phyloP scores from a whole-genome alignment of 148 eudicot genomes.

The Rhododendron ovatum region DNA sequence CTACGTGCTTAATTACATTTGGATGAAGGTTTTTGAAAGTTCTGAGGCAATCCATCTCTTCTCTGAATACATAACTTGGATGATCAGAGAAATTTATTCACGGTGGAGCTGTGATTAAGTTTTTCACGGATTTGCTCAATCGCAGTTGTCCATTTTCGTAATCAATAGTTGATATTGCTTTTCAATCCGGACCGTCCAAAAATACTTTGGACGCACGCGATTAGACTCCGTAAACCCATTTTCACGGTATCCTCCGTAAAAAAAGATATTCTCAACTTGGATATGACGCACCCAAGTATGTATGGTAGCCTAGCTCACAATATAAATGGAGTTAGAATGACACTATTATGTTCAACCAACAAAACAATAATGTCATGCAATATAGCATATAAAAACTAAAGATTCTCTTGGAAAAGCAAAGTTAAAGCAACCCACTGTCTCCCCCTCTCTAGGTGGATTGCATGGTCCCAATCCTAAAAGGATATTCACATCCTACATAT shows the following conservation, averaged over 20 bases:
- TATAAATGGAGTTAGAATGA: neutral
- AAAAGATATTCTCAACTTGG: too few species aligned
- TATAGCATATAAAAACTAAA: constrained; percentile 1
- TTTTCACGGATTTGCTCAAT: too few species aligned
- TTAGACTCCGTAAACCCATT: too few species aligned
- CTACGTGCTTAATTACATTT: neutral
- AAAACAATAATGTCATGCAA: constrained; percentile 12
- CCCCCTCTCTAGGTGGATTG: constrained; percentile 1
- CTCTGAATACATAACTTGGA: neutral
- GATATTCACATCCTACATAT: neutral
- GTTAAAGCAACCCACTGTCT: constrained; percentile 2
- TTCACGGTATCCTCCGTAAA: too few species aligned
- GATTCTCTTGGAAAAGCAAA: constrained; percentile 13
- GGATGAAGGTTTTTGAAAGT: neutral
- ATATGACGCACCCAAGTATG: neutral
- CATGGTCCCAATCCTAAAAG: neutral
- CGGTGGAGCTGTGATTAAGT: too few species aligned
- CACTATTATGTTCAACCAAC: neutral
- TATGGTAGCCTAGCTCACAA: neutral
- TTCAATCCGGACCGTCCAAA: too few species aligned
- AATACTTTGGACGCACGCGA: too few species aligned
- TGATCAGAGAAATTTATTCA: too few species aligned
- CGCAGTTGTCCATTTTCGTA: too few species aligned
- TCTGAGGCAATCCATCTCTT: too few species aligned
- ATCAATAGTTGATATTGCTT: too few species aligned